Percentiles rank a stretch among this genome's conserved stretches.
phyloP scores from a whole-genome alignment of 106 monocot genomes.

The Dendrobium officinale region DNA sequence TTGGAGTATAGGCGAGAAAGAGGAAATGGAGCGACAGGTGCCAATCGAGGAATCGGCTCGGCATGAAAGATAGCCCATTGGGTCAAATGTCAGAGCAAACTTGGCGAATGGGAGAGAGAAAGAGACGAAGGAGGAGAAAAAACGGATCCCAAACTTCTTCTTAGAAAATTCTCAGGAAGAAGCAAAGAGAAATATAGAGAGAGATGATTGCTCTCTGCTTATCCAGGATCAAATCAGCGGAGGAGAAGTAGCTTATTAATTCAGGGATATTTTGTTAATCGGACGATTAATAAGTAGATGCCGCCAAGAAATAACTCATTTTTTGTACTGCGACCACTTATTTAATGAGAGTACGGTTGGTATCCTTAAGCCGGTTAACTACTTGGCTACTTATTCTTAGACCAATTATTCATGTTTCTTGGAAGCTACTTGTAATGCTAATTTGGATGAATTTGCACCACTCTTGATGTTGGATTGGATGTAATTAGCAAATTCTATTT shows the following conservation, averaged over 20 bases:
- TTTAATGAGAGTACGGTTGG: too few relatives aligned
- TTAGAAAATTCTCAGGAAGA: not conserved
- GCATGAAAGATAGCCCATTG: conserved; percentile 92
- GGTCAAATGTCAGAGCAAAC: not conserved
- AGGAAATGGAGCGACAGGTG: conserved; percentile 67
- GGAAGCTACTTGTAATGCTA: too few relatives aligned
- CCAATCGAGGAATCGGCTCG: conserved; percentile 50
- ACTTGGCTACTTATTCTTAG: too few relatives aligned
- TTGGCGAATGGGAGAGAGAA: not conserved
- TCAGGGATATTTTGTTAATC: not conserved
- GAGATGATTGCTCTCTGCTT: not conserved
- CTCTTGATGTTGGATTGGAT: too few relatives aligned
- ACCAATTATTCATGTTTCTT: too few relatives aligned
- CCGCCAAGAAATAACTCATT: too few relatives aligned
- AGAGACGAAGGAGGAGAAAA: not conserved
- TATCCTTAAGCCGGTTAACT: too few relatives aligned
- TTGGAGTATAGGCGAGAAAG: conserved; percentile 14
- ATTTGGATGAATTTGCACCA: too few relatives aligned
- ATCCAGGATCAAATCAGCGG: not conserved
- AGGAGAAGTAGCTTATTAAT: not conserved
- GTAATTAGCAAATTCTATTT: too few relatives aligned
- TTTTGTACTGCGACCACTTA: too few relatives aligned
- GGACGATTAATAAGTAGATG: too few relatives aligned
- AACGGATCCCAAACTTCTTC: not conserved
- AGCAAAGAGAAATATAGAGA: not conserved